These are phyloP conservation scores for Zygosaccharomyces kombuchaensis DNA, from an alignment of 805 yeast species.

Conservation along the genomic window DNA sequence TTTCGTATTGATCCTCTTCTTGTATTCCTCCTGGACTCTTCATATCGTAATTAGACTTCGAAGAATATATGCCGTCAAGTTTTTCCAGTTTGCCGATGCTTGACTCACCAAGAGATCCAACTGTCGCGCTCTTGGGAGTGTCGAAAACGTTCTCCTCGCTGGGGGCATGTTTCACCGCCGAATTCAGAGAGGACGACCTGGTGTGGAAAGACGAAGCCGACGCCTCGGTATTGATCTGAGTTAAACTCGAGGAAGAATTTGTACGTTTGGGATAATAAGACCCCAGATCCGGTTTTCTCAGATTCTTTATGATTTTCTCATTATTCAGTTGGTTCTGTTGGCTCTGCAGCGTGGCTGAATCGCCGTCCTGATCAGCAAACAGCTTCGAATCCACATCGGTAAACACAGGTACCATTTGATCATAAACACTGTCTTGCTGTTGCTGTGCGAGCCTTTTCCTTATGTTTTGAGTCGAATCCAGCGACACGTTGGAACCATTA, in stretches of 20 bases:
- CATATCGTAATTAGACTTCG: slow-evolving; percentile 35
- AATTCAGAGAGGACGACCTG: slow-evolving; percentile 27
- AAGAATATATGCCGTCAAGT: slow-evolving; percentile 23
- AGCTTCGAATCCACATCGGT: slow-evolving; percentile 5
- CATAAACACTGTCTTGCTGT: slow-evolving; percentile 17
- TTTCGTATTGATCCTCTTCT: slow-evolving; percentile 44
- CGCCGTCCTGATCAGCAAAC: slow-evolving; percentile 7
- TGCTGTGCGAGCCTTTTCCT: slow-evolving; percentile 10
- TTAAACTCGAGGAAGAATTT: slow-evolving; percentile 12
- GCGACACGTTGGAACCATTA: slow-evolving; percentile 18
- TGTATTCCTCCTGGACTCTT: slow-evolving; percentile 33
- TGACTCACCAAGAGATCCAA: slow-evolving; percentile 3
- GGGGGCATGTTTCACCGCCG: slow-evolving; percentile 19
- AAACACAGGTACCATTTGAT: slow-evolving; percentile 26
- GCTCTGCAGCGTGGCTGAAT: not conserved
- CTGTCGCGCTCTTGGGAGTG: slow-evolving; percentile 21
- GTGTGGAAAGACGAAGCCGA: slow-evolving; percentile 24
- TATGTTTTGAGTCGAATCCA: slow-evolving; percentile 15
- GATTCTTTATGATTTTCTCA: slow-evolving; percentile 21
- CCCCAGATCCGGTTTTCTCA: slow-evolving; percentile 27
- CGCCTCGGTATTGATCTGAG: slow-evolving; percentile 10
- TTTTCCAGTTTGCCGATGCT: slow-evolving; percentile 10
- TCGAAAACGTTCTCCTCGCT: slow-evolving; percentile 24
- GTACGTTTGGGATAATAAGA: slow-evolving; percentile 29
- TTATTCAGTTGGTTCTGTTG: slow-evolving; percentile 11